These are phyloP conservation scores for Agaricus blazei DNA, from an alignment of 768 basidiomycete species.

Conservation along the genomic window DNA sequence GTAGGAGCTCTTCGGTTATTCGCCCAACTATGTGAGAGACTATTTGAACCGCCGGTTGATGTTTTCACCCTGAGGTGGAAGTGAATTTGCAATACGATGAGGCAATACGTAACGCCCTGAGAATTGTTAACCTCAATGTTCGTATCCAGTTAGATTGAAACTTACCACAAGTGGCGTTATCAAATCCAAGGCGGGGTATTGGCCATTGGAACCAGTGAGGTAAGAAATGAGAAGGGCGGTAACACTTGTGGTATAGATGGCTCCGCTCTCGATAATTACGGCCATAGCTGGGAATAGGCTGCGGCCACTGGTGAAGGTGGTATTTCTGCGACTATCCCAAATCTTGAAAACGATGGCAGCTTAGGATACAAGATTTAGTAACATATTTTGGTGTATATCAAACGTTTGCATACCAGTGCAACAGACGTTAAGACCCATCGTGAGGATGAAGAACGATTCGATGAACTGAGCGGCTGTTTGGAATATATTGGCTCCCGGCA, in stretches of 20 bases:
- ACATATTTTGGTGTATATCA: too few species aligned
- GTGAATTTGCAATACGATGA: slow-evolving; percentile 5
- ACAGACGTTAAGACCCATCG: slow-evolving; percentile 3
- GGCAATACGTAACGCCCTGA: slow-evolving; percentile 6
- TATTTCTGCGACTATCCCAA: neutral
- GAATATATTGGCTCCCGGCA: neutral
- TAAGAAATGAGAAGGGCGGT: neutral
- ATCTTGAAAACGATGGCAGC: slow-evolving; percentile 3
- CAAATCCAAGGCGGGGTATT: slow-evolving; percentile 2
- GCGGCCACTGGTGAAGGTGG: neutral
- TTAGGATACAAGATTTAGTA: neutral
- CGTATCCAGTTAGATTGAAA: neutral
- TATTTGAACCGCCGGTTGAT: neutral
- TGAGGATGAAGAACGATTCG: neutral
- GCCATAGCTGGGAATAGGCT: neutral
- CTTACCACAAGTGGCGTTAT: slow-evolving; percentile 6
- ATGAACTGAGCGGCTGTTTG: neutral
- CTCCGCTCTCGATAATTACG: slow-evolving; percentile 4
- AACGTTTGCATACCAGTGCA: neutral
- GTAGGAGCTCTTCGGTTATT: too few species aligned
- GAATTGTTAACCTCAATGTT: neutral
- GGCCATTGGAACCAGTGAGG: neutral
- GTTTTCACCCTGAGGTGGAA: neutral
- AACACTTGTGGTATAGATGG: slow-evolving; percentile 1
- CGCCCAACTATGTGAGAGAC: neutral